Evolutionary conservation across 2,329 filamentous ascomycete genomes (phyloP).

Genomic region (Colletotrichum viniferum): DNA sequence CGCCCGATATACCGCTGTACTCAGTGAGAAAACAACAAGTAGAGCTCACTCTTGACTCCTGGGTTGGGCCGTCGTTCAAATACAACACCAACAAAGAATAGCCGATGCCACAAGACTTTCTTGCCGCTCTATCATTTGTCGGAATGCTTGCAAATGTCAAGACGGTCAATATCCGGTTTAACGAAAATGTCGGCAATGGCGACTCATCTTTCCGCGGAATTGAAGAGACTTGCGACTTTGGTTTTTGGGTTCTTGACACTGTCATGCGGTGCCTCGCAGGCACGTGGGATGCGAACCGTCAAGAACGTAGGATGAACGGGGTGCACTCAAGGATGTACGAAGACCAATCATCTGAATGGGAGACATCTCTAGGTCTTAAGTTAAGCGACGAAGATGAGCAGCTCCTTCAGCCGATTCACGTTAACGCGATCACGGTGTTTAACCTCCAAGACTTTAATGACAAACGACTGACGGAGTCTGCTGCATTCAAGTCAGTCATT

Average conservation of each 20-base stretch:
- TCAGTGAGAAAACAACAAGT: neutral
- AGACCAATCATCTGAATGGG: neutral
- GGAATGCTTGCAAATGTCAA: neutral
- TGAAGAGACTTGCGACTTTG: neutral
- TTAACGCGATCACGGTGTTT: neutral
- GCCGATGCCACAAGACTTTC: neutral
- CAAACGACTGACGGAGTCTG: neutral
- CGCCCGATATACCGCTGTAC: fast-evolving
- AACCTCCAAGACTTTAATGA: neutral
- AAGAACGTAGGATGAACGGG: neutral
- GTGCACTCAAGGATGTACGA: neutral
- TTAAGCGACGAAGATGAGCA: neutral
- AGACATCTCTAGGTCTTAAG: neutral
- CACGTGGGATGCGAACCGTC: neutral
- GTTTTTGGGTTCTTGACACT: neutral
- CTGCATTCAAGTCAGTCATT: neutral
- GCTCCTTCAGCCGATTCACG: neutral
- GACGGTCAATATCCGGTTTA: neutral
- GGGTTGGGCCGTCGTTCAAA: neutral
- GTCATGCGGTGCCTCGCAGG: neutral
- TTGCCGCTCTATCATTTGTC: neutral
- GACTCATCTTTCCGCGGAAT: neutral
- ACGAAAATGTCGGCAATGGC: neutral
- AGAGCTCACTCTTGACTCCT: neutral
- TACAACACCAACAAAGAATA: neutral